Evolutionary conservation across 257 asterid species (phyloP).

Genomic region (Phtheirospermum japonicum): DNA sequence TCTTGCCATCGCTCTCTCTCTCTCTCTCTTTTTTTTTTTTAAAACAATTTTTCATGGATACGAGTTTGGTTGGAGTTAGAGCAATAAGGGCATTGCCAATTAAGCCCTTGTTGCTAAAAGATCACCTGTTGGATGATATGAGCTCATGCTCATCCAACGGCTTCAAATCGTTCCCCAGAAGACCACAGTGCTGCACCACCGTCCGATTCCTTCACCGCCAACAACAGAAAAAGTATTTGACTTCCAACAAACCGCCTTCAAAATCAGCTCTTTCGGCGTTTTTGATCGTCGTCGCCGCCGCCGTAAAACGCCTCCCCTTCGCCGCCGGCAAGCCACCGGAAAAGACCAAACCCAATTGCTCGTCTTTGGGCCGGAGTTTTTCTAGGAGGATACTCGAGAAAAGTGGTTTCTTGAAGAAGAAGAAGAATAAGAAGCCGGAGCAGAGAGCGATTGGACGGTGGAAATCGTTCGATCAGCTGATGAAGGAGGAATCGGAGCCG

Average conservation of each 20-base stretch:
- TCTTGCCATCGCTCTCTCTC: constrained; percentile 19
- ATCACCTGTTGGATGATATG: constrained; percentile 46
- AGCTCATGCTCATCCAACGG: constrained; percentile 63
- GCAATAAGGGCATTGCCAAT: constrained; percentile 20
- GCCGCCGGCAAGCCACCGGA: constrained; percentile 27
- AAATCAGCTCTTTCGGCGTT: constrained; percentile 49
- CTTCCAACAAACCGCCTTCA: constrained; percentile 24
- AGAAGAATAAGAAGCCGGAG: constrained; percentile 29
- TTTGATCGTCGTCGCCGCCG: constrained; percentile 54
- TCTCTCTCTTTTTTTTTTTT: background rate
- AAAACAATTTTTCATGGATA: constrained; percentile 28
- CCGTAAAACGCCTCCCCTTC: constrained; percentile 56
- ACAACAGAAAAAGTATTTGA: constrained; percentile 13
- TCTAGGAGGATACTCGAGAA: constrained; percentile 46
- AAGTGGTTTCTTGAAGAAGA: constrained; percentile 55
- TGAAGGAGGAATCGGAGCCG: constrained; percentile 36
- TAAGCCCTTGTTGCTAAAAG: constrained; percentile 42
- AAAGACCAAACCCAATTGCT: constrained; percentile 24
- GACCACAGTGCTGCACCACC: constrained; percentile 45
- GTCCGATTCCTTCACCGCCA: constrained; percentile 34
- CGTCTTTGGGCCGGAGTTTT: constrained; percentile 46
- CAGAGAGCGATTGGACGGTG: constrained; percentile 47
- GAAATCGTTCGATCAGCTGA: constrained; percentile 43
- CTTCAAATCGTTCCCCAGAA: constrained; percentile 48
- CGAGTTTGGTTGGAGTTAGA: constrained; percentile 27